Percentiles rank a stretch among this genome's conserved stretches.
Conservation (phyloP, 768 basidiomycete species). For the Tephrocybe sp. region DNA sequence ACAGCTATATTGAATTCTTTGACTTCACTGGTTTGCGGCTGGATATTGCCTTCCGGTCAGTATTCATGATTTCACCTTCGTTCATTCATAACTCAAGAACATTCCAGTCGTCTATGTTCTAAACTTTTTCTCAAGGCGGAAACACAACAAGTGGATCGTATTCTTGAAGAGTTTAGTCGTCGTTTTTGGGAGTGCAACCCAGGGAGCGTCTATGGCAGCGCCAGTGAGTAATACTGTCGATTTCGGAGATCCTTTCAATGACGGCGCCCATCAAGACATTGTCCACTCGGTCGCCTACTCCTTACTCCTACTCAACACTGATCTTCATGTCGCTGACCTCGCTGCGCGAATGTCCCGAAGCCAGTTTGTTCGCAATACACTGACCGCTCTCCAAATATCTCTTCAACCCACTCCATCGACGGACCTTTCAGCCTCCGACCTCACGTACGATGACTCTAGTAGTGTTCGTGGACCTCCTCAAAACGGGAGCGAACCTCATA, state of each 20-base stretch:
- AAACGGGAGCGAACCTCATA: constrained; percentile 54
- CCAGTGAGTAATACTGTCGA: constrained; percentile 56
- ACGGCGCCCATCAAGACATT: constrained; percentile 52
- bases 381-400: constrained; percentile 82
- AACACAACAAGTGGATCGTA: constrained; percentile 97
- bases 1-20: constrained; percentile 84
- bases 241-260: constrained; percentile 2
- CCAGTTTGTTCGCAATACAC: constrained; percentile 92
- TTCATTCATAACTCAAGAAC: neutral
- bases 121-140: constrained; percentile 95
- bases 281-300: constrained; percentile 97
- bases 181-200: constrained; percentile 95
- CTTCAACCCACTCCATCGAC: constrained; percentile 53
- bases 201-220: constrained; percentile 72
- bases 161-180: constrained; percentile 87
- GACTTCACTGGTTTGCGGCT: constrained; percentile 83
- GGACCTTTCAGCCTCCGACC: constrained; percentile 57
- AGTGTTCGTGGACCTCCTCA: constrained; percentile 58
- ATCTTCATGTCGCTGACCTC: constrained; percentile 94
- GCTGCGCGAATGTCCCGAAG: constrained; percentile 84
- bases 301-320: constrained; percentile 91
- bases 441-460: constrained; percentile 63
- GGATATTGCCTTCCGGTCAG: constrained; percentile 87
- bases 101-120: constrained; percentile 74
- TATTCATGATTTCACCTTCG: neutral